Evolutionary conservation across 2,329 filamentous ascomycete species (phyloP), one percentile per base, ranked within the genome.

Genomic region (Alternaria angustiovoidea): DNA sequence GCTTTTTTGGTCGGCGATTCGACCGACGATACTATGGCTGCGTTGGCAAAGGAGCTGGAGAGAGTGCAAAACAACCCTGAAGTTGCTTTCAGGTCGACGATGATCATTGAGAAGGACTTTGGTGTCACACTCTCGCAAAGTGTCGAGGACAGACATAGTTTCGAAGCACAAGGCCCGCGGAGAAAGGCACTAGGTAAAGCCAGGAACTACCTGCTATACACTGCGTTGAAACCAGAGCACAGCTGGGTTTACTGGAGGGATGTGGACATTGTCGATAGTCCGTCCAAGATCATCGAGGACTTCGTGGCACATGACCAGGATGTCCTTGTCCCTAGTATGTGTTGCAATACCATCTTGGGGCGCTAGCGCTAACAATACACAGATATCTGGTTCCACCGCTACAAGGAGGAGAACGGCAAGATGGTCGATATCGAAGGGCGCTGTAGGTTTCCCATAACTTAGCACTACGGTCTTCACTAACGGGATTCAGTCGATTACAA

Each of bases 171-270:
- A 76, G 95, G 90, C 1, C 94, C 94, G 6, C 88, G 95, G 65
- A 89, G 95, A 67, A 98, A 94, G 81, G 88, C 90, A 36, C 94
- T 99, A 87, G 95, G 91, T 46, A 89, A 86, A 68, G 95, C 95
- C 28, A 88, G 95, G 70, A 99, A 99, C 79, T 99, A 96, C 79
- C 85, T 99, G 20, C 87, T 99, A 2, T 87, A 89, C 32, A 85
- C 92, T 0, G 90, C 95, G 3, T 77, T 99, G 72, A 96, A 96
- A 82, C 89, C 93, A 0, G 93, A 98, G 63, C 95, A 99, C 77
- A 94, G 93, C 8, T 99, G 95, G 95, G 94, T 98, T 8, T 98
- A 97, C 79, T 99, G 95, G 95, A 88, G 95, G 61, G 95, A 99
- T 78, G 94, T 97, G 51, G 95, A 99, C 79, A 97, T 99, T 70